Percentiles rank a stretch among this genome's conserved stretches.
Conservation (phyloP, 2,329 filamentous ascomycete genomes). For the Alternaria alternata region DNA sequence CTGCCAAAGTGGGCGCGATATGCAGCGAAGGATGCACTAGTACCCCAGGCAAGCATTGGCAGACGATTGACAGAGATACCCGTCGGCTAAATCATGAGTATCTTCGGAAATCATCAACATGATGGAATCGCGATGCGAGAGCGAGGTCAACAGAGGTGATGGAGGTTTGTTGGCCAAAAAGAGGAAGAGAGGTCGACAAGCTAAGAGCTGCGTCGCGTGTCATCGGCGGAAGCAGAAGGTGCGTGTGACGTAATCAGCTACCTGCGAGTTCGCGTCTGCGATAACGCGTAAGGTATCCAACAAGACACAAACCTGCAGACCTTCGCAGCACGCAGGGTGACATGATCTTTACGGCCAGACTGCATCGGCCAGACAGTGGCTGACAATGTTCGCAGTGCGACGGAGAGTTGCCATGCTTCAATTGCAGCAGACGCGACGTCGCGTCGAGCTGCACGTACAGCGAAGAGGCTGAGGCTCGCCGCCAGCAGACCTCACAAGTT, state of each 20-base stretch:
- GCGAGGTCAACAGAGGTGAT: neutral
- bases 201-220: neutral
- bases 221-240: neutral
- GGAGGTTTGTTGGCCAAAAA: neutral
- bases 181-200: neutral
- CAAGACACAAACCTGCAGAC: neutral
- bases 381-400: neutral
- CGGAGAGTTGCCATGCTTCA: neutral
- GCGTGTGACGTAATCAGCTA: neutral
- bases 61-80: neutral
- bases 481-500: neutral
- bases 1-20: neutral
- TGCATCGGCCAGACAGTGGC: rapidly evolving
- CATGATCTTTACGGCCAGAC: neutral
- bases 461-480: neutral
- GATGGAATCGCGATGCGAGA: neutral
- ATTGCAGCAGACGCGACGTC: neutral
- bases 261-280: neutral
- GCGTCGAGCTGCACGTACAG: neutral
- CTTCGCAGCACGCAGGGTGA: neutral
- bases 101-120: neutral
- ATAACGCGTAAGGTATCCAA: neutral
- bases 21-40: neutral
- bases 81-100: neutral
- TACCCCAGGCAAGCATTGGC: neutral